Percentiles rank a stretch among this genome's conserved stretches.
phyloP scores from a whole-genome alignment of 2,329 filamentous ascomycete species.

The Arthrocladium fulminans region DNA sequence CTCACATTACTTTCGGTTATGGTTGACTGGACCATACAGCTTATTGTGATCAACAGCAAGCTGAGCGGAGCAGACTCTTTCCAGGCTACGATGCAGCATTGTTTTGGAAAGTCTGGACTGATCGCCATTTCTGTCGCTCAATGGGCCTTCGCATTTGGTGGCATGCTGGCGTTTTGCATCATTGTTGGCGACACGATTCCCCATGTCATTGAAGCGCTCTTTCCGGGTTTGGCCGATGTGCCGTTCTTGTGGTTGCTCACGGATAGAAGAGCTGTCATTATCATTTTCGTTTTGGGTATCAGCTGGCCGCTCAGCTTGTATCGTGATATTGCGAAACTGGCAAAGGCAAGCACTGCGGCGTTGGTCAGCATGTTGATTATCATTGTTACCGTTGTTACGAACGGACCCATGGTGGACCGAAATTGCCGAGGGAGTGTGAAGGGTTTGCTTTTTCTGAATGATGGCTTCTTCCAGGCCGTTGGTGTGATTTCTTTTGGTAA shows the following conservation, averaged over 20 bases:
- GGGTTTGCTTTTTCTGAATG: conserved; percentile 66
- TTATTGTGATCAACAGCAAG: conserved; percentile 97
- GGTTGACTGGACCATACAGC: conserved; percentile 93
- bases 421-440: conserved; percentile 64
- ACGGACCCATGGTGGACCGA: conserved; percentile 65
- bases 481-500: conserved; percentile 97
- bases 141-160: conserved; percentile 97
- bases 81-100: conserved; percentile 90
- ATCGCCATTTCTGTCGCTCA: conserved; percentile 87
- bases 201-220: conserved; percentile 73
- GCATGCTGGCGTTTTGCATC: conserved; percentile 96
- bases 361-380: conserved; percentile 90
- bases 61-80: conserved; percentile 88
- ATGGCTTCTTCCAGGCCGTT: conserved; percentile 87
- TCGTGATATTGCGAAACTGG: conserved; percentile 94
- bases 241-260: conserved; percentile 75
- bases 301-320: conserved; percentile 91
- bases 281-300: conserved; percentile 74
- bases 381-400: conserved; percentile 74
- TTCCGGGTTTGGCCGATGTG: conserved; percentile 62
- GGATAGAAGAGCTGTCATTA: conserved; percentile 72
- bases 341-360: conserved; percentile 89
- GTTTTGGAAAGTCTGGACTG: conserved; percentile 79
- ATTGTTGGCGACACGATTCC: conserved; percentile 96
- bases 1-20: conserved; percentile 70